These are phyloP conservation scores for Cyberlindnera xylosilytica DNA, from an alignment of 805 yeast species.

Conservation along the genomic window DNA sequence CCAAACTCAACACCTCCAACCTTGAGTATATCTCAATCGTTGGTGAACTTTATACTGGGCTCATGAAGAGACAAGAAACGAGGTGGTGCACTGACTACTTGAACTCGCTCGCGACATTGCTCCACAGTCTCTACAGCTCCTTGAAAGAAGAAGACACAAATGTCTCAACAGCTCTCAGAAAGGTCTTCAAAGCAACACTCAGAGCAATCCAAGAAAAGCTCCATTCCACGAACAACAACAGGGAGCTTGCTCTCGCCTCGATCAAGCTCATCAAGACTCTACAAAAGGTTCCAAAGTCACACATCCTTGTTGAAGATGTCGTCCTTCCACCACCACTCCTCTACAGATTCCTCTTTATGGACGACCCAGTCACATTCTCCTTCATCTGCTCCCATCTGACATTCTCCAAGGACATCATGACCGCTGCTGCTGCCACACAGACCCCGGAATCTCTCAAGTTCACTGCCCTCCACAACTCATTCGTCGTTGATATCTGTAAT, in stretches of 20 bases:
- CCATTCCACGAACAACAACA: slow-evolving; percentile 4
- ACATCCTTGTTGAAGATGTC: slow-evolving; percentile 25
- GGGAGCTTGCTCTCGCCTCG: slow-evolving; percentile 10
- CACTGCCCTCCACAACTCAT: slow-evolving; percentile 41
- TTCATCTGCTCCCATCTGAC: slow-evolving; percentile 45
- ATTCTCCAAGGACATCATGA: slow-evolving; percentile 26
- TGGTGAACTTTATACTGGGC: slow-evolving; percentile 3
- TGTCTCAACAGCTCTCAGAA: not conserved
- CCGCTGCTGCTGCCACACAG: slow-evolving; percentile 10
- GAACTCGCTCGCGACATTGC: slow-evolving; percentile 1
- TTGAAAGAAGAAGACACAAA: not conserved
- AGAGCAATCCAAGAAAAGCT: slow-evolving; percentile 1
- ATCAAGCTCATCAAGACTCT: slow-evolving; percentile 11
- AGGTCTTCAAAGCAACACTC: slow-evolving; percentile 5
- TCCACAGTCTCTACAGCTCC: slow-evolving; percentile 4
- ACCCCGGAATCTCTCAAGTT: slow-evolving; percentile 25
- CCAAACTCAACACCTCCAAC: slow-evolving; percentile 1
- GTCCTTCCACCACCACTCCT: slow-evolving; percentile 39
- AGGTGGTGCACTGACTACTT: slow-evolving; percentile 14
- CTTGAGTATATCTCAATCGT: slow-evolving; percentile 6
- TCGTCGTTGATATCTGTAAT: slow-evolving; percentile 54
- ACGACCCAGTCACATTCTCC: slow-evolving; percentile 44
- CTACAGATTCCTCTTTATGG: slow-evolving; percentile 37
- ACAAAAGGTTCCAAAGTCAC: slow-evolving; percentile 20
- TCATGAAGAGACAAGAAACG: not conserved